Evolutionary conservation across 139 green algal species (phyloP).

Genomic region (Asterochloris sp.): DNA sequence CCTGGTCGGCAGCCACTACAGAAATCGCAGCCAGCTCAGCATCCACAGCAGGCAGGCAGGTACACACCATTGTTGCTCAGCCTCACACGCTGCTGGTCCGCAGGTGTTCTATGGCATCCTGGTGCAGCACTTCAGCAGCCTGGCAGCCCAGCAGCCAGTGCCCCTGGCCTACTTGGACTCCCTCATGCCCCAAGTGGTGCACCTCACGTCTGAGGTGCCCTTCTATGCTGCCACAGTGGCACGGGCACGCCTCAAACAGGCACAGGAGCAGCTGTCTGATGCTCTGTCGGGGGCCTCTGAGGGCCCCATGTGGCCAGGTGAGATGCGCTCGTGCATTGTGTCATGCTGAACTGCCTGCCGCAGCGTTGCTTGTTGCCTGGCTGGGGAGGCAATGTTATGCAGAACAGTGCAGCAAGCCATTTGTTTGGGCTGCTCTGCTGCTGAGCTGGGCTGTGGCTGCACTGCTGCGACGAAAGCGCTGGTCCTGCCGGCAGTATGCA

Average conservation of each 20-base stretch:
- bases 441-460: too few species aligned
- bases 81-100: neutral
- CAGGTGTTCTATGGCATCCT: conserved; percentile 87
- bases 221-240: conserved; percentile 87
- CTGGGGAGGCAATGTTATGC: too few species aligned
- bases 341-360: too few species aligned
- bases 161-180: conserved; percentile 64
- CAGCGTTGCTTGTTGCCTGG: too few species aligned
- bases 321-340: conserved; percentile 15
- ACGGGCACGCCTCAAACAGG: conserved; percentile 62
- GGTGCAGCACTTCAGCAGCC: conserved; percentile 85
- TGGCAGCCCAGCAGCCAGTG: conserved; percentile 61
- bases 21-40: too few species aligned
- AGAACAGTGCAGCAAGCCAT: too few species aligned
- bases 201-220: conserved; percentile 71
- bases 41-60: too few species aligned
- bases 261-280: conserved; percentile 31
- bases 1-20: neutral
- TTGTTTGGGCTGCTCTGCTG: too few species aligned
- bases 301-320: conserved; percentile 14
- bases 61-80: too few species aligned
- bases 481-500: too few species aligned
- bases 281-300: conserved; percentile 21
- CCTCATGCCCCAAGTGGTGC: conserved; percentile 56
- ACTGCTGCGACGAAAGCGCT: too few species aligned